These are phyloP conservation scores for Claviceps monticola DNA, from an alignment of 2,329 filamentous ascomycete genomes.

Conservation along the genomic window DNA sequence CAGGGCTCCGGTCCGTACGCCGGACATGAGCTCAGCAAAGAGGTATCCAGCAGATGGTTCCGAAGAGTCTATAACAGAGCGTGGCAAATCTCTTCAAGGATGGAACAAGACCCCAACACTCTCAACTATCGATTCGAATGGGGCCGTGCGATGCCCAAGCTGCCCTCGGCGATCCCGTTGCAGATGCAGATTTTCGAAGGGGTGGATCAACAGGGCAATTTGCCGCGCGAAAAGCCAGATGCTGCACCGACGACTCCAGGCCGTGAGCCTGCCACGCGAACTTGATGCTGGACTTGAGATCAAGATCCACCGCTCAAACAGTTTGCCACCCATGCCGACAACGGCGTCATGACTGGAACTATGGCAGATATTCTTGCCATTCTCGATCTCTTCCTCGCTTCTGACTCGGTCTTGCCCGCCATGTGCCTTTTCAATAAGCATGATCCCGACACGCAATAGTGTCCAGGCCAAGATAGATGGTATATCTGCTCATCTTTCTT, in stretches of 20 bases:
- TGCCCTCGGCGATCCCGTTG: slow-evolving; percentile 17
- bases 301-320: slow-evolving; percentile 63
- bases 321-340: slow-evolving; percentile 54
- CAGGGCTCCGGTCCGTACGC: slow-evolving; percentile 25
- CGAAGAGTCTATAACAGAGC: slow-evolving; percentile 32
- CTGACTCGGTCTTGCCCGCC: slow-evolving; percentile 61
- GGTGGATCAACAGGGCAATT: slow-evolving; percentile 19
- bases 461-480: too few species aligned
- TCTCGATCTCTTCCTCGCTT: slow-evolving; percentile 38
- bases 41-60: slow-evolving; percentile 27
- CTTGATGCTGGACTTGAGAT: slow-evolving; percentile 68
- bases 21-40: slow-evolving; percentile 17
- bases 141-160: slow-evolving; percentile 22
- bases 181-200: slow-evolving; percentile 36
- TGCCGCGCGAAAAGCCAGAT: slow-evolving; percentile 1
- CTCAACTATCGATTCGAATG: slow-evolving; percentile 28
- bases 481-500: too few species aligned
- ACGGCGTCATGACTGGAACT: slow-evolving; percentile 22
- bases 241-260: neutral
- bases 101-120: slow-evolving; percentile 21
- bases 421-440: slow-evolving; percentile 60
- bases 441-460: too few species aligned
- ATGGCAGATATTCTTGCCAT: too few species aligned
- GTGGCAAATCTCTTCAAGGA: slow-evolving; percentile 31
- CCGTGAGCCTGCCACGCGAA: slow-evolving; percentile 31